phyloP scores from a whole-genome alignment of 768 basidiomycete species.

The Suillus luteus region DNA sequence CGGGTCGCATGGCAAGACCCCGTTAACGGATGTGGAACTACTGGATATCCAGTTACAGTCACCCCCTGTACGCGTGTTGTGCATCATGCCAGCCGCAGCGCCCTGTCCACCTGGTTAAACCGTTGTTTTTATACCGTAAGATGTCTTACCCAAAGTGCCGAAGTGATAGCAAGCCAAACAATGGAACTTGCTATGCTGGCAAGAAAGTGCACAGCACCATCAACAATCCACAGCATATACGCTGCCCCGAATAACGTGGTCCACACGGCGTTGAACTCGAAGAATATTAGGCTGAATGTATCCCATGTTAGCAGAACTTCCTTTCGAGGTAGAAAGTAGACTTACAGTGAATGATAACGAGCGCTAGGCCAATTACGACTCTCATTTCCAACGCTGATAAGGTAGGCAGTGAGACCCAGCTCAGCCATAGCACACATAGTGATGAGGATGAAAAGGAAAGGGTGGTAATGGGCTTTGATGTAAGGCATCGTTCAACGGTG shows the following conservation, averaged over 20 bases:
- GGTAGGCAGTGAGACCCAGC: slow-evolving; percentile 72
- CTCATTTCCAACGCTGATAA: slow-evolving; percentile 70
- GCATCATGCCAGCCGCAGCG: slow-evolving; percentile 66
- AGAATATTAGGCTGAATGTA: slow-evolving; percentile 51
- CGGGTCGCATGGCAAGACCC: slow-evolving; percentile 27
- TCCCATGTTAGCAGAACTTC: slow-evolving; percentile 13
- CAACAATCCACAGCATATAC: slow-evolving; percentile 72
- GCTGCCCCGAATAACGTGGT: slow-evolving; percentile 70
- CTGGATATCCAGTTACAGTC: slow-evolving; percentile 54
- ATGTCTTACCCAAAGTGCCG: slow-evolving; percentile 62
- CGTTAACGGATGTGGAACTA: slow-evolving; percentile 28
- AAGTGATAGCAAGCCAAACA: slow-evolving; percentile 67
- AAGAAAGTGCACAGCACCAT: slow-evolving; percentile 64
- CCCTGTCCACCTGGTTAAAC: slow-evolving; percentile 47
- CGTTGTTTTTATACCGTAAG: not conserved
- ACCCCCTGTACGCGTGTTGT: slow-evolving; percentile 59
- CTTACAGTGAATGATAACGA: slow-evolving; percentile 67
- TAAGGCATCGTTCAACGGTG: slow-evolving; percentile 37
- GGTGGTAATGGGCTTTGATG: slow-evolving; percentile 58
- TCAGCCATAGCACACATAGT: slow-evolving; percentile 68
- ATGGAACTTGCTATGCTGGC: slow-evolving; percentile 81
- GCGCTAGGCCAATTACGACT: slow-evolving; percentile 59
- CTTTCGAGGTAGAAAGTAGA: slow-evolving; percentile 15
- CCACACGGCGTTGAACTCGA: slow-evolving; percentile 71
- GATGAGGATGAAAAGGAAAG: slow-evolving; percentile 65